Conservation (phyloP, 1,284 basidiomycete genomes). For the Tremellales sp. region DNA sequence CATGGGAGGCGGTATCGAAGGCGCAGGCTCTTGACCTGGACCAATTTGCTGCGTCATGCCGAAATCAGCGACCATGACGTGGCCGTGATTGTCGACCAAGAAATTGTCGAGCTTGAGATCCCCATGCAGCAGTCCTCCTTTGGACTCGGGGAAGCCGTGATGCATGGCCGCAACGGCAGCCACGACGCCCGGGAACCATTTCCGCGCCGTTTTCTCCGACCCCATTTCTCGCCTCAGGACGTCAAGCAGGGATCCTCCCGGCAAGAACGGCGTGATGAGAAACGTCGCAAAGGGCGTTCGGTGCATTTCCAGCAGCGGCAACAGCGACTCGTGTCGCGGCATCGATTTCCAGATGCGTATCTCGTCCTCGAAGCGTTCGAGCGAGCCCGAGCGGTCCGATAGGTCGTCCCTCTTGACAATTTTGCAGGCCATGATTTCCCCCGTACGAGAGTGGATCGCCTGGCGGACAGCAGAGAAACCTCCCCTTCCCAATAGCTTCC, state of each 20-base stretch:
- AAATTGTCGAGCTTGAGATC: conserved; percentile 98
- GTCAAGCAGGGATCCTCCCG: conserved; percentile 79
- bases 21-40: not conserved
- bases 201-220: conserved; percentile 67
- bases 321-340: conserved; percentile 63
- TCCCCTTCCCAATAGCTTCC: conserved; percentile 72
- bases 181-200: conserved; percentile 86
- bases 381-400: conserved; percentile 41
- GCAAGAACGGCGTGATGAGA: conserved; percentile 77
- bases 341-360: conserved; percentile 71
- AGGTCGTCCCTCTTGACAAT: conserved; percentile 57
- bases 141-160: conserved; percentile 52
- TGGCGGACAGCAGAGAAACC: conserved; percentile 81
- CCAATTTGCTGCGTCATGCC: conserved; percentile 41
- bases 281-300: conserved; percentile 66
- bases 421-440: conserved; percentile 73
- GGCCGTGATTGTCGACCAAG: conserved; percentile 77
- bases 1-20: conserved; percentile 13
- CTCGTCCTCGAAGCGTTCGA: conserved; percentile 66
- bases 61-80: conserved; percentile 45
- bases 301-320: conserved; percentile 71
- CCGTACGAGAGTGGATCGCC: conserved; percentile 60
- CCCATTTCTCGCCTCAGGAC: conserved; percentile 62
- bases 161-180: conserved; percentile 83
- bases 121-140: conserved; percentile 73